Evolutionary conservation across 164 flowering plant genomes (phyloP).

Genomic region (Magnolia officinalis): DNA sequence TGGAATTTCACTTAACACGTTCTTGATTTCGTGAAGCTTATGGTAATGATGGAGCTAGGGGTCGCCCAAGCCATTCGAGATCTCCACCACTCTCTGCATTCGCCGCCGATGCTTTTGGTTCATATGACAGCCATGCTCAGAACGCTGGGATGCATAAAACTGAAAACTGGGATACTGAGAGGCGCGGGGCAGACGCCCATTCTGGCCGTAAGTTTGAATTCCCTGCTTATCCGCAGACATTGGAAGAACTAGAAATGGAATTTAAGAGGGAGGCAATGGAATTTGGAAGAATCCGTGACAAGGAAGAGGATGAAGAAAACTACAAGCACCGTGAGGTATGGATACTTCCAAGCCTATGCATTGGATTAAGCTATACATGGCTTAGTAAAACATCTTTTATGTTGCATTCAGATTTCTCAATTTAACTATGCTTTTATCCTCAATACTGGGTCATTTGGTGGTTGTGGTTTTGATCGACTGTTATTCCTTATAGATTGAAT

Average conservation of each 20-base stretch:
- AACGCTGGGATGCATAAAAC: conserved; percentile 43
- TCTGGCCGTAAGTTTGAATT: conserved; percentile 49
- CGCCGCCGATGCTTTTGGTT: conserved; percentile 40
- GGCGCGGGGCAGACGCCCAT: conserved; percentile 47
- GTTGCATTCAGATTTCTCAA: neutral
- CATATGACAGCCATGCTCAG: conserved; percentile 55
- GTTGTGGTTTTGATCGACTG: too few species aligned
- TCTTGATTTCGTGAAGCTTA: conserved; percentile 96
- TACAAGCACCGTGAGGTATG: conserved; percentile 92
- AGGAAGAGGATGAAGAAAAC: conserved; percentile 97
- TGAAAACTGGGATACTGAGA: conserved; percentile 64
- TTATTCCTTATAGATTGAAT: too few species aligned
- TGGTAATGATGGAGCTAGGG: conserved; percentile 75
- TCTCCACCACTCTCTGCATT: conserved; percentile 64
- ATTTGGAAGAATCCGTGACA: conserved; percentile 71
- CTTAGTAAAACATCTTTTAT: neutral
- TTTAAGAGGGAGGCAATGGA: conserved; percentile 79
- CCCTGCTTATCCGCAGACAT: conserved; percentile 45
- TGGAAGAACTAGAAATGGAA: conserved; percentile 87
- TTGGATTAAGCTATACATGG: neutral
- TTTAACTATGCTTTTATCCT: too few species aligned
- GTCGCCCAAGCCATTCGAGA: conserved; percentile 67
- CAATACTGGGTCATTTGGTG: too few species aligned
- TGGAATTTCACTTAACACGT: conserved; percentile 50
- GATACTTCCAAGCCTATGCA: neutral